A percentile compares a stretch with the other conserved stretches of the same genome.
phyloP scores from a whole-genome alignment of 176 grass and related monocot genomes.

The Hordeum marinum region DNA sequence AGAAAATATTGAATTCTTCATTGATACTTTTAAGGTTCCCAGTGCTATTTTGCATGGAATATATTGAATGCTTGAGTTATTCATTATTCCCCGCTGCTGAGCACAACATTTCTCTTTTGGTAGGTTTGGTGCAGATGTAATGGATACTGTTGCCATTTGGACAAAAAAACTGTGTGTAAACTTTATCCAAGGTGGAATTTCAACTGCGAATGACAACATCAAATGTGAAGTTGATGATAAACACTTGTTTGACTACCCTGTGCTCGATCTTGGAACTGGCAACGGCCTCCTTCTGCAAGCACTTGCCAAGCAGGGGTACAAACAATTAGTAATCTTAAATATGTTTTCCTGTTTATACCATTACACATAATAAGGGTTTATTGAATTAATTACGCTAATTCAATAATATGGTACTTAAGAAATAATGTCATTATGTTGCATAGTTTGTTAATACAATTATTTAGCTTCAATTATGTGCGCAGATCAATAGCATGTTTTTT shows the following conservation, averaged over 20 bases:
- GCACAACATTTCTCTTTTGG: conserved; percentile 10
- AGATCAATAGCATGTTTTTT: neutral
- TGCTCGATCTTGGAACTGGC: conserved; percentile 92
- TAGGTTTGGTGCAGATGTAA: conserved; percentile 96
- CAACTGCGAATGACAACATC: conserved; percentile 8
- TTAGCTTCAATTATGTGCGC: neutral
- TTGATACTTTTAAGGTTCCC: neutral
- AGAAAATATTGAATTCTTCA: neutral
- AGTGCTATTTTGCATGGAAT: neutral
- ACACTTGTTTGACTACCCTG: conserved; percentile 51
- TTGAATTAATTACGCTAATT: neutral
- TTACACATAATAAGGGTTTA: neutral
- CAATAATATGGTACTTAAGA: neutral
- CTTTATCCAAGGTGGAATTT: conserved; percentile 25
- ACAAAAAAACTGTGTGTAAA: conserved; percentile 60
- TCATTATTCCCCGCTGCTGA: conserved; percentile 1
- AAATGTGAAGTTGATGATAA: conserved; percentile 47
- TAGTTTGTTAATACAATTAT: neutral
- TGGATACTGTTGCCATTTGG: conserved; percentile 90
- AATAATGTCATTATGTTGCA: neutral
- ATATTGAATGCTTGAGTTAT: neutral
- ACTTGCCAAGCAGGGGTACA: conserved; percentile 85
- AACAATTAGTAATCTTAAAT: neutral
- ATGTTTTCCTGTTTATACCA: conserved; percentile 5
- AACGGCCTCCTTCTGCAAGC: conserved; percentile 89